A percentile compares a stretch with the other conserved stretches of the same genome.
These are phyloP conservation scores for Sorghum bicolor DNA, from an alignment of 176 grass and related monocot genomes.

Conservation along the genomic window DNA sequence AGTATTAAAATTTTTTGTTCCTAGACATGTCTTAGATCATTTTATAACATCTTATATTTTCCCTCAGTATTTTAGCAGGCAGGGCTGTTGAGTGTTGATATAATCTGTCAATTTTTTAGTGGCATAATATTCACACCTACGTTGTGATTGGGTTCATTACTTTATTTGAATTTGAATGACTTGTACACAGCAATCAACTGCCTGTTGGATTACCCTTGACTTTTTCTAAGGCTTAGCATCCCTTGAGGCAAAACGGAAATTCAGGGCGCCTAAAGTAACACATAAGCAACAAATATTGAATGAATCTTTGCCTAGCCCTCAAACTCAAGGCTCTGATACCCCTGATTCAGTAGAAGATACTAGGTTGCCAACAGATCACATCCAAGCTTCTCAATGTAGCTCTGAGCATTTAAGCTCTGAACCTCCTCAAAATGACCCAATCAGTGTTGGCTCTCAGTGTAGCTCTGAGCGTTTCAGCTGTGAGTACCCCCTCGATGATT, in stretches of 20 bases:
- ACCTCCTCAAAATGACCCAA: constrained; percentile 17
- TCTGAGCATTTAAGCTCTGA: constrained; percentile 37
- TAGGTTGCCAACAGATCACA: constrained; percentile 46
- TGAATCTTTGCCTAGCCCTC: constrained; percentile 40
- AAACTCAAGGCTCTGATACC: constrained; percentile 46
- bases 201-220: constrained; percentile 55
- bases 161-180: constrained; percentile 24
- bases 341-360: constrained; percentile 56
- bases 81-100: background rate
- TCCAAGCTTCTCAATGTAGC: constrained; percentile 46
- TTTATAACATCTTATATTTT: background rate
- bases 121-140: background rate
- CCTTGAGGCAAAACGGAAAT: constrained; percentile 88
- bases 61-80: background rate
- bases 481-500: constrained; percentile 3
- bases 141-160: background rate
- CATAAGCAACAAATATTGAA: constrained; percentile 44
- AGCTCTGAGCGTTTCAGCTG: constrained; percentile 26
- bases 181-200: background rate
- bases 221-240: constrained; percentile 73
- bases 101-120: background rate
- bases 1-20: background rate
- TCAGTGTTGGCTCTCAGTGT: constrained; percentile 20
- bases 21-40: constrained; percentile 15
- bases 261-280: constrained; percentile 77